These are phyloP conservation scores for Fusarium robinianum DNA, from an alignment of 2,329 filamentous ascomycete genomes.

Conservation along the genomic window DNA sequence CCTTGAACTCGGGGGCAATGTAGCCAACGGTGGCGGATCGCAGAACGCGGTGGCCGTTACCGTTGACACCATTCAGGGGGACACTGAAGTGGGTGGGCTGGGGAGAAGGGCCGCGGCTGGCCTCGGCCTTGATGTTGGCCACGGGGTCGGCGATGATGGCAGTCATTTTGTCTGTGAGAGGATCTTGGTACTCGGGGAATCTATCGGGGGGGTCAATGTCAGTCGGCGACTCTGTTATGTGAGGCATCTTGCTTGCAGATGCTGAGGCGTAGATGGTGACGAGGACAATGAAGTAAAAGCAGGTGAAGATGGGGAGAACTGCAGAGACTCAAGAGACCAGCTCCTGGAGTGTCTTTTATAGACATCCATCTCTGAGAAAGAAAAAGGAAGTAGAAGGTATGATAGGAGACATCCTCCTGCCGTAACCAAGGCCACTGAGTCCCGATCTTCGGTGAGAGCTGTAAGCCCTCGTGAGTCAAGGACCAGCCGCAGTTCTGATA, in stretches of 20 bases:
- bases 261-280: constrained; percentile 16
- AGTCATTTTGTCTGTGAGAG: constrained; percentile 44
- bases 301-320: constrained; percentile 10
- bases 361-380: constrained; percentile 5
- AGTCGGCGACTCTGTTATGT: constrained; percentile 46
- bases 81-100: constrained; percentile 85
- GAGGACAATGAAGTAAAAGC: constrained; percentile 8
- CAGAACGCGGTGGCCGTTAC: constrained; percentile 72
- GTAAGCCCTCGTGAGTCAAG: not conserved
- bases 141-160: constrained; percentile 48
- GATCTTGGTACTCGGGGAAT: constrained; percentile 52
- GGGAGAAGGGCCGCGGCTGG: constrained; percentile 74
- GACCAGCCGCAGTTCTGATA: constrained; percentile 17
- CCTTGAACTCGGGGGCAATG: constrained; percentile 90
- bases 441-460: constrained; percentile 17
- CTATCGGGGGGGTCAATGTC: constrained; percentile 46
- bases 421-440: constrained; percentile 15
- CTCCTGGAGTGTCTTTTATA: constrained; percentile 28
- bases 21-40: constrained; percentile 93
- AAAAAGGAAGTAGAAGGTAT: constrained; percentile 7
- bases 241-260: constrained; percentile 42
- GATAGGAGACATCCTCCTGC: constrained; percentile 19
- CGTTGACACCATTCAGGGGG: constrained; percentile 56
- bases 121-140: constrained; percentile 46
- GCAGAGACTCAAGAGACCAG: no score